These are phyloP conservation scores for Aspergillus pseudonomiae DNA, from an alignment of 2,329 filamentous ascomycete species.

Conservation along the genomic window DNA sequence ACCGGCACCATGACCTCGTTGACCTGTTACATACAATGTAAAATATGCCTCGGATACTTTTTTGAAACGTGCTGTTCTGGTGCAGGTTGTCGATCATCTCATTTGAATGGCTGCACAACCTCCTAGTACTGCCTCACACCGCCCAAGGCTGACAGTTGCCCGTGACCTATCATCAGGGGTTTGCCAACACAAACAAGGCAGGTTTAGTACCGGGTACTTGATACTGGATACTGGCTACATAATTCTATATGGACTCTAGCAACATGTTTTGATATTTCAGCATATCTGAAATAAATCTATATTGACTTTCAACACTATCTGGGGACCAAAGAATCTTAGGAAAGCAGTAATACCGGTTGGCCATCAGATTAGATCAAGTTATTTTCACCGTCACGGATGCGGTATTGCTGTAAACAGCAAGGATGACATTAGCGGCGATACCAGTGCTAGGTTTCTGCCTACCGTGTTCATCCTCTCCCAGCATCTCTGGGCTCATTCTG, in stretches of 20 bases:
- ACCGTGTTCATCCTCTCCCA: constrained; percentile 4
- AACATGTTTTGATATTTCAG: neutral
- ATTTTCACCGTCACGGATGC: constrained; percentile 52
- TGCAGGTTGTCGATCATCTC: constrained; percentile 3
- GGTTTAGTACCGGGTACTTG: too few species aligned
- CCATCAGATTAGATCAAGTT: constrained; percentile 67
- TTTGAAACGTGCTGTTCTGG: constrained; percentile 4
- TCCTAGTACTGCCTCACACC: neutral
- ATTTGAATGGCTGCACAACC: neutral
- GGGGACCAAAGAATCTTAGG: neutral
- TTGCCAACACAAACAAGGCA: neutral
- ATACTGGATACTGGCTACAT: neutral
- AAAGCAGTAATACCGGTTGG: neutral
- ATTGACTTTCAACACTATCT: too few species aligned
- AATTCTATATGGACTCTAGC: neutral
- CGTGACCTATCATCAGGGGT: constrained; percentile 1
- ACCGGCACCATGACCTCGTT: neutral
- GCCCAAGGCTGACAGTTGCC: neutral
- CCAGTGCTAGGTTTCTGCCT: constrained; percentile 24
- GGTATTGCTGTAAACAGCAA: constrained; percentile 17
- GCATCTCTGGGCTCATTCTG: constrained; percentile 29
- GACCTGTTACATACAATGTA: neutral
- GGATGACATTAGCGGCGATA: constrained; percentile 23
- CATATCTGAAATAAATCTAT: neutral
- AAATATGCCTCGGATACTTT: neutral